A percentile compares a stretch with the other conserved stretches of the same genome.
These are phyloP conservation scores for Chalciporus sphaerocephalus DNA, from an alignment of 768 basidiomycete genomes.

Conservation along the genomic window DNA sequence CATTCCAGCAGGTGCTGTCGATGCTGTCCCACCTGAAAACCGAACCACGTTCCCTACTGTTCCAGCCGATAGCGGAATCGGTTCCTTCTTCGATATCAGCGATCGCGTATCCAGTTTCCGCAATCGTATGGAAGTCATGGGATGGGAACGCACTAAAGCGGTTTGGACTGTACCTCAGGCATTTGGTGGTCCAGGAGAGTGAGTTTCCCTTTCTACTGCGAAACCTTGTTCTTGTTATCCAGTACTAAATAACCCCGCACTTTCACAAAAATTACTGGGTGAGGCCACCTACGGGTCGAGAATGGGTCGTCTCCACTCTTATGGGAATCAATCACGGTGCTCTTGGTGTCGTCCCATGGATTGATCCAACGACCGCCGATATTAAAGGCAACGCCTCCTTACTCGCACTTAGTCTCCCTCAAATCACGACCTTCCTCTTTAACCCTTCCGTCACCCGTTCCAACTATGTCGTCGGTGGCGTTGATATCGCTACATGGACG, in stretches of 20 bases:
- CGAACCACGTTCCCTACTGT: conserved; percentile 12
- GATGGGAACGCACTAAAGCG: conserved; percentile 63
- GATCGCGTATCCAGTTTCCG: conserved; percentile 62
- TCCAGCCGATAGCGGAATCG: conserved; percentile 22
- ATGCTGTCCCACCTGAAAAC: conserved; percentile 23
- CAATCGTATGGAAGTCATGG: conserved; percentile 51
- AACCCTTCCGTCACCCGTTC: conserved; percentile 37
- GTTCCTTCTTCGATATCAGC: conserved; percentile 59
- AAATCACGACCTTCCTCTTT: conserved; percentile 47
- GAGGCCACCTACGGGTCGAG: conserved; percentile 59
- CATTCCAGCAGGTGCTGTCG: conserved; percentile 38
- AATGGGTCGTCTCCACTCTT: conserved; percentile 62
- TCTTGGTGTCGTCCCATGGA: conserved; percentile 48
- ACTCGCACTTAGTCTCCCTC: conserved; percentile 42
- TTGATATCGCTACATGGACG: conserved; percentile 53
- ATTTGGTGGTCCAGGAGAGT: conserved; percentile 50
- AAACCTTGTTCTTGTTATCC: background rate
- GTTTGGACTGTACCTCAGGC: conserved; percentile 80
- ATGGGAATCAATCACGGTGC: conserved; percentile 68
- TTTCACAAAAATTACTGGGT: conserved; percentile 51
- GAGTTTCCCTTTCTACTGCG: conserved; percentile 10
- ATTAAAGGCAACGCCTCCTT: conserved; percentile 51
- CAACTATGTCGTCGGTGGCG: conserved; percentile 37
- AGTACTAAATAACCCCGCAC: background rate
- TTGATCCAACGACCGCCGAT: conserved; percentile 49